phyloP scores from a whole-genome alignment of 1,139 yeast species.

The Zygosaccharomyces pseudobailii region DNA sequence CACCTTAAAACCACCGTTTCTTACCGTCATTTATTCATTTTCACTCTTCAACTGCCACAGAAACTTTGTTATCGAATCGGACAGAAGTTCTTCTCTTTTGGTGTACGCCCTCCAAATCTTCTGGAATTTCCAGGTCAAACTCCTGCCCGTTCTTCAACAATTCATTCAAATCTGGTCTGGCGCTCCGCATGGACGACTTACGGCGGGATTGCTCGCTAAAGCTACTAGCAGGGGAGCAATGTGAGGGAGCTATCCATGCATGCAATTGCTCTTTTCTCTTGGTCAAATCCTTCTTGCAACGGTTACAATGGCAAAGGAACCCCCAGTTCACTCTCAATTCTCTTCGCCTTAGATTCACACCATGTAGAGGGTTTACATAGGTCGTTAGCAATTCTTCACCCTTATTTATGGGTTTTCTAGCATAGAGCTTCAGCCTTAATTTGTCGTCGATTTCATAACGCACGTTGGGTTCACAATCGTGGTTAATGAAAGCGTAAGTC shows the following conservation, averaged over 20 bases:
- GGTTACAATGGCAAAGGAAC: constrained; percentile 62
- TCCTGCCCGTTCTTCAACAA: constrained; percentile 46
- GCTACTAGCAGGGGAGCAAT: background rate
- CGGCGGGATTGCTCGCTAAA: constrained; percentile 19
- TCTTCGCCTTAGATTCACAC: constrained; percentile 59
- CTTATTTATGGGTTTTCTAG: constrained; percentile 52
- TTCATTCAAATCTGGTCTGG: constrained; percentile 44
- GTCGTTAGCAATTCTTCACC: constrained; percentile 69
- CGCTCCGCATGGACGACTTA: constrained; percentile 33
- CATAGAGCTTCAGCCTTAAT: constrained; percentile 56
- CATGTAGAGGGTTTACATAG: constrained; percentile 65
- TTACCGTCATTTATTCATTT: background rate
- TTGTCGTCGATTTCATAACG: constrained; percentile 48
- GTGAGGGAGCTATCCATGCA: background rate
- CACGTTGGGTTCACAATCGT: constrained; percentile 70
- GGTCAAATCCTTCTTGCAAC: constrained; percentile 55
- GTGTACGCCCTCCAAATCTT: constrained; percentile 30
- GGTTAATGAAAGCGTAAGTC: constrained; percentile 68
- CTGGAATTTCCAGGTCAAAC: constrained; percentile 47
- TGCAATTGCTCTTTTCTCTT: constrained; percentile 20
- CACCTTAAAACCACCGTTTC: background rate
- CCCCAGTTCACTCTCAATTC: constrained; percentile 80
- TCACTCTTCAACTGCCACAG: constrained; percentile 39
- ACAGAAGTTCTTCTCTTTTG: constrained; percentile 60
- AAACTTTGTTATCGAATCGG: constrained; percentile 62